phyloP scores from a whole-genome alignment of 352 stramenopile species.

The Phytophthora sp. region DNA sequence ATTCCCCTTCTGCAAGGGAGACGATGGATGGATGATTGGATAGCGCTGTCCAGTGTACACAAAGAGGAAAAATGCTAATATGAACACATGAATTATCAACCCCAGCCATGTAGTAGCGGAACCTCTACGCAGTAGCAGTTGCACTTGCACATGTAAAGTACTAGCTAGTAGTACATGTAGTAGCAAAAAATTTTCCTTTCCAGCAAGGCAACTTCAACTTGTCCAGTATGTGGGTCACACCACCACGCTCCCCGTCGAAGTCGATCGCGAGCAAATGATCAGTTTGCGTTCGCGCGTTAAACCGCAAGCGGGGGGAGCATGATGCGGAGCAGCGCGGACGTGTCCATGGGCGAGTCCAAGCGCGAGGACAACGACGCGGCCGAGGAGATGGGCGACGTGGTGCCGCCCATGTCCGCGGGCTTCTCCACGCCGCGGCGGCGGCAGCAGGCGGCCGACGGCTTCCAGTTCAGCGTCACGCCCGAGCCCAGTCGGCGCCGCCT shows the following conservation, averaged over 20 bases:
- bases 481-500: slow-evolving; percentile 39
- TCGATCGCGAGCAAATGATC: slow-evolving; percentile 2
- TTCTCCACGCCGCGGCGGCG: slow-evolving; percentile 45
- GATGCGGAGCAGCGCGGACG: slow-evolving; percentile 27
- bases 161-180: no score
- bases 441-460: slow-evolving; percentile 32
- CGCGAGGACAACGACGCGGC: slow-evolving; percentile 22
- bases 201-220: slow-evolving; percentile 17
- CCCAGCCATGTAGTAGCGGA: no score
- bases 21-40: no score
- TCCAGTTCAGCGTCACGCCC: slow-evolving; percentile 68
- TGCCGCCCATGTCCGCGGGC: background rate
- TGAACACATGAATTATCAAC: slow-evolving; percentile 1
- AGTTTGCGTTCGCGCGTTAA: slow-evolving; percentile 19
- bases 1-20: no score
- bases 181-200: background rate
- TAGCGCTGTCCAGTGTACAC: slow-evolving; percentile 12
- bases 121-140: no score
- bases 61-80: slow-evolving; percentile 17
- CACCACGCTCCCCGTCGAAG: background rate
- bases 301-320: slow-evolving; percentile 4
- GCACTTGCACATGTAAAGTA: no score
- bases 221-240: slow-evolving; percentile 14
- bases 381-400: slow-evolving; percentile 18
- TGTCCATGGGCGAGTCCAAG: slow-evolving; percentile 39